Evolutionary conservation across 805 yeast genomes (phyloP), one percentile per base, ranked within the genome.

Genomic region (Pichia paraexigua): DNA sequence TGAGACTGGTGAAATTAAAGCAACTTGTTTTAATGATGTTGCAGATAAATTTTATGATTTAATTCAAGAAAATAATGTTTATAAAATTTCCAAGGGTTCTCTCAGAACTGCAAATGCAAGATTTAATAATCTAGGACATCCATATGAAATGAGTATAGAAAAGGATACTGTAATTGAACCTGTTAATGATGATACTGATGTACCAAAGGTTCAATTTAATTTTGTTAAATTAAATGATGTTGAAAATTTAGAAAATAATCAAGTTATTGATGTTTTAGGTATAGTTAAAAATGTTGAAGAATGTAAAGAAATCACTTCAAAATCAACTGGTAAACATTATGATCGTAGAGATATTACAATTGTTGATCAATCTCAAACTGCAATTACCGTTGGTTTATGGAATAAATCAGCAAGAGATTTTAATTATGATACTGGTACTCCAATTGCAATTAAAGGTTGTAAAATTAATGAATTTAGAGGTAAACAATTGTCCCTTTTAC

Each of bases 1-100:
- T 65, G 96, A 94, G 65, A 86, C 97, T 7, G 96, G 94, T 61
- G 98, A 94, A 71, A 94, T 94, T 60, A 79, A 94, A 62, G 97
- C 96, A 12, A 90, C 98, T 2, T 97, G 94, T 1, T 94, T 94
- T 69, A 87, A 87, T 66, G 92, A 88, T 40, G 77, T 79, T 60
- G 97, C 92, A 13, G 95, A 87, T 53, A 82, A 80, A 63, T 85
- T 79, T 63, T 83, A 79, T 71, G 87, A 85, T 59, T 61, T 82
- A 30, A 70, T 94, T 47, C 87, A 87, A 66, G 98, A 90, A 64
- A 97, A 96, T 37, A 83, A 86, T 67, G 95, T 87, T 9, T 94
- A 89, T 65, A 88, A 84, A 60, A 75, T 94, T 32, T 80, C 92
- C 41, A 86, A 83, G 62, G 91, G 92, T 18, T 75, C 91, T 55